Conservation (phyloP, 116 monocot species). For the Posidonia oceanica region DNA sequence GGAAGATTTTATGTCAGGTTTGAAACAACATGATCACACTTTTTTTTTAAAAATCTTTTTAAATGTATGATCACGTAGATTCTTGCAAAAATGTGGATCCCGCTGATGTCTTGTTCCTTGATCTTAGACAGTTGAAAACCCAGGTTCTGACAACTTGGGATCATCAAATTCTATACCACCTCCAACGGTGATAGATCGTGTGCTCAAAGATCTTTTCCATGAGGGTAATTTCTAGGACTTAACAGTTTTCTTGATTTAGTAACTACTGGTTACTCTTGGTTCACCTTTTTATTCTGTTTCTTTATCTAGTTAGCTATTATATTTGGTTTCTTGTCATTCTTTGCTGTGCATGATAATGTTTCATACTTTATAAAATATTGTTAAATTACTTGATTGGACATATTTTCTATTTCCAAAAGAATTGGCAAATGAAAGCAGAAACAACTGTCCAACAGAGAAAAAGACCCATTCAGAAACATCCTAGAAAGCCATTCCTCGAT, state of each 20-base stretch:
- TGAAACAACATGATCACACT: neutral
- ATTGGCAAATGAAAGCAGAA: too few relatives aligned
- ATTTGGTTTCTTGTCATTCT: neutral
- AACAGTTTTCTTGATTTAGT: neutral
- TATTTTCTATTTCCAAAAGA: too few relatives aligned
- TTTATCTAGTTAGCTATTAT: neutral
- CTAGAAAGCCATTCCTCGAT: too few relatives aligned
- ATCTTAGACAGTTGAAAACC: conserved; percentile 79
- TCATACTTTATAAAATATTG: too few relatives aligned
- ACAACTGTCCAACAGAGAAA: too few relatives aligned
- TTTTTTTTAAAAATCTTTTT: neutral
- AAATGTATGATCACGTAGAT: neutral
- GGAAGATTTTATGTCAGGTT: conserved; percentile 93
- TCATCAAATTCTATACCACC: conserved; percentile 54
- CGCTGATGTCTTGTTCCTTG: conserved; percentile 22
- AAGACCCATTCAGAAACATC: too few relatives aligned
- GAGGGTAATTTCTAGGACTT: conserved; percentile 36
- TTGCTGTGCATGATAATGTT: too few relatives aligned
- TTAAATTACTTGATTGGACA: too few relatives aligned
- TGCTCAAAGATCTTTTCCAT: conserved; percentile 73
- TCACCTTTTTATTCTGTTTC: neutral
- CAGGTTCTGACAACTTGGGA: conserved; percentile 55
- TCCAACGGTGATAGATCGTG: conserved; percentile 68
- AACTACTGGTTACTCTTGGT: too few relatives aligned
- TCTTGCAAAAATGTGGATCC: neutral